phyloP scores from a whole-genome alignment of 306 rosid species.

The Castanea crenata region DNA sequence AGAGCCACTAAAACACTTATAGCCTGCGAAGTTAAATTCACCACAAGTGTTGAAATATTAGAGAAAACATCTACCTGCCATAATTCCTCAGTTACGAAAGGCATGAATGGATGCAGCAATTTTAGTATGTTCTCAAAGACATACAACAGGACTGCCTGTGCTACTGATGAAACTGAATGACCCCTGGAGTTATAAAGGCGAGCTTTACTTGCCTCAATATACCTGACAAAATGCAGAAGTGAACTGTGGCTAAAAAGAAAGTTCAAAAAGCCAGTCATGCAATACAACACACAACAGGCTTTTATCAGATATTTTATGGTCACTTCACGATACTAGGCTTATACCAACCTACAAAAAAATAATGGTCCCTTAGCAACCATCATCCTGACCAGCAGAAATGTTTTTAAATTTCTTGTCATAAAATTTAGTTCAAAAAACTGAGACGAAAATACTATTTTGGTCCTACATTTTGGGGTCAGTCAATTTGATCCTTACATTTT shows the following conservation, averaged over 20 bases:
- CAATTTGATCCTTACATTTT: too few species aligned
- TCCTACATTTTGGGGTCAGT: too few species aligned
- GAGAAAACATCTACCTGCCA: constrained; percentile 71
- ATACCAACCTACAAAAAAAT: neutral
- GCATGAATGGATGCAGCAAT: constrained; percentile 95
- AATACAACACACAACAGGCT: neutral
- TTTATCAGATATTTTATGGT: neutral
- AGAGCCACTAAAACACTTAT: neutral
- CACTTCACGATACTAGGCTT: neutral
- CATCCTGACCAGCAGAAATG: neutral
- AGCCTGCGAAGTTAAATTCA: neutral
- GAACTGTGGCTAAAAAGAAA: neutral
- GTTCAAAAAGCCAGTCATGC: neutral
- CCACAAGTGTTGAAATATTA: neutral
- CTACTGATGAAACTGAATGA: constrained; percentile 49
- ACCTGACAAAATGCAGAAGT: constrained; percentile 42
- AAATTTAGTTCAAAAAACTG: too few species aligned
- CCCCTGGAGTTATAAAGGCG: constrained; percentile 64
- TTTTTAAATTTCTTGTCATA: neutral
- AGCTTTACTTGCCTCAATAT: constrained; percentile 92
- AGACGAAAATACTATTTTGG: too few species aligned
- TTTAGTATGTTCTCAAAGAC: constrained; percentile 79
- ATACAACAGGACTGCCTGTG: constrained; percentile 85
- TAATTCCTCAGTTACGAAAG: constrained; percentile 93
- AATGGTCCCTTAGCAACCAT: neutral